phyloP scores from a whole-genome alignment of 164 flowering plant species.

The Vitis riparia region DNA sequence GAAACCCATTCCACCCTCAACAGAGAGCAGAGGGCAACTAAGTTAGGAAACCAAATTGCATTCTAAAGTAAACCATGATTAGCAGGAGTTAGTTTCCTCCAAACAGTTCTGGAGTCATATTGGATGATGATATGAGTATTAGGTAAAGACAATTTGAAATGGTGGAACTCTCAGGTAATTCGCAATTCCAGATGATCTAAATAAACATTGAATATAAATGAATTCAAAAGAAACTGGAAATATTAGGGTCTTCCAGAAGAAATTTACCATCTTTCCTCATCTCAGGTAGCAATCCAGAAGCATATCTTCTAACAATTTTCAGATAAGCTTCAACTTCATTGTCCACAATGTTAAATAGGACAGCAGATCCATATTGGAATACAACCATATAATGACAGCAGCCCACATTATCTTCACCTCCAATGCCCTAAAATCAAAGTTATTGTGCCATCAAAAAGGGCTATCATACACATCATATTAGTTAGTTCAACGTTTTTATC shows the following conservation, averaged over 20 bases:
- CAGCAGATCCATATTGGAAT: constrained; percentile 85
- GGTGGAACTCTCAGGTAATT: not conserved
- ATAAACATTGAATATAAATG: not conserved
- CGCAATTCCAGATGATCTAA: not conserved
- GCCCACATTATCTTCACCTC: constrained; percentile 26
- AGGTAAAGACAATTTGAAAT: not conserved
- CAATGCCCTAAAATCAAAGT: constrained; percentile 39
- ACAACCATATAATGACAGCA: constrained; percentile 71
- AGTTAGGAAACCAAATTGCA: no score
- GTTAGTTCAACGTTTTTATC: not conserved
- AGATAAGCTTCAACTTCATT: constrained; percentile 71
- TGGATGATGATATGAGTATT: not conserved
- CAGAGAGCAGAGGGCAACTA: no score
- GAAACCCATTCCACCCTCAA: no score
- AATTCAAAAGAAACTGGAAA: not conserved
- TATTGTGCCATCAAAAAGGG: not conserved
- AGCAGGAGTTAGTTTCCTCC: no score
- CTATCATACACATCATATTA: not conserved
- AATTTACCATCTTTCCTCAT: constrained; percentile 77
- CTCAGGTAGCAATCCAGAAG: constrained; percentile 80
- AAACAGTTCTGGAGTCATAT: not conserved
- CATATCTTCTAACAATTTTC: constrained; percentile 65
- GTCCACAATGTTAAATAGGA: constrained; percentile 77
- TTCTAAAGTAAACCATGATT: no score
- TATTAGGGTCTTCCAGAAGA: not conserved